Base-by-base conservation (phyloP, 306 rosid species). In the Quercus rubra region DNA sequence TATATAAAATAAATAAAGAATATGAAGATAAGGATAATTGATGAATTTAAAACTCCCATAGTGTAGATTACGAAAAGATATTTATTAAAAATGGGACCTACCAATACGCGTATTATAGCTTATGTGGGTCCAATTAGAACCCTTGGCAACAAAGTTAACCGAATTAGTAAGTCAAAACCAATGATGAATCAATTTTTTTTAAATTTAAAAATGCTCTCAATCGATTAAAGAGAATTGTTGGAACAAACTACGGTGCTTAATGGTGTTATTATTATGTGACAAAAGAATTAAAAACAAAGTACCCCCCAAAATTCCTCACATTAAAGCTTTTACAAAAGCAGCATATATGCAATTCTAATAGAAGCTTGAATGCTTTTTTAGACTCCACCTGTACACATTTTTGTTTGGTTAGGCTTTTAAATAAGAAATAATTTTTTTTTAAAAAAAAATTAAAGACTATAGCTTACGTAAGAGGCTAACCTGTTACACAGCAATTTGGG, bases 1-100 rank as follows among this genome's bases (percentile, higher is more conserved):
- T 51, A 62, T 8, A 41, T 6, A 35, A 35, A 35, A 27, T 0
- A 67, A 19, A 67, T 21, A n/a, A 35, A 68, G 51, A n/a, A n/a
- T 19, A 68, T n/a, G 30, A 27, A 30, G 35, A 72, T 17, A 46
- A 69, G 77, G 74, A 78, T 71, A 10, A 78, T 55, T 56, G 76
- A 77, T 20, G 35, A 77, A 13, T 56, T 21, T 25, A 46, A 46
- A 18, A 11, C 63, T 28, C 12, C 31, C 12, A 43, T 58, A 11
- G 55, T 27, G 21, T 70, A 23, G 70, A 38, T 9, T 35, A 49
- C 10, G 1, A 41, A 61, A 25, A 3, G 14, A 35, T 61, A 54
- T 68, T 67, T n/a, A 41, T 41, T 12, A 17, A 21, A 9, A 0
- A n/a, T 6, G 28, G 28, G 63, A 55, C 38, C 73, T 28, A 68